These are phyloP conservation scores for Hericium coralloides DNA, from an alignment of 768 basidiomycete genomes.

Conservation along the genomic window DNA sequence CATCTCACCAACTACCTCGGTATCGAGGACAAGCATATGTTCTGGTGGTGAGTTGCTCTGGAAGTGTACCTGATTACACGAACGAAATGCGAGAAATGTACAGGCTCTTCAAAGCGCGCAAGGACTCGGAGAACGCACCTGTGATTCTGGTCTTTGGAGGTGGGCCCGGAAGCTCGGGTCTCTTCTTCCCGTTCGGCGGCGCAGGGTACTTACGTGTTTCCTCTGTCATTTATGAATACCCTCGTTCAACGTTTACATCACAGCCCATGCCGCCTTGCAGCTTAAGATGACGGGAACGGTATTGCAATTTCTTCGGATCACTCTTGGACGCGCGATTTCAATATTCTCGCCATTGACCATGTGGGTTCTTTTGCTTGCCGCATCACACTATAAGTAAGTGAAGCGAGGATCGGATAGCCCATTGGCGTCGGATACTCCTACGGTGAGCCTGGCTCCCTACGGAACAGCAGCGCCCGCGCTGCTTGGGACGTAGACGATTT, in stretches of 20 bases:
- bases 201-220: neutral
- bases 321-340: neutral
- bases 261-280: neutral
- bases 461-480: neutral
- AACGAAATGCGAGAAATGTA: neutral
- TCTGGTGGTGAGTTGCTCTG: neutral
- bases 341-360: neutral
- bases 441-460: neutral
- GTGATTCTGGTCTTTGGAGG: neutral
- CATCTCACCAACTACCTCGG: neutral
- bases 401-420: neutral
- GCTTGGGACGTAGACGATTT: neutral
- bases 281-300: neutral
- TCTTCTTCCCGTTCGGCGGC: neutral
- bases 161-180: neutral
- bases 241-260: too few species aligned
- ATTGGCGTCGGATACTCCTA: neutral
- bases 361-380: neutral
- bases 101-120: neutral
- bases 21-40: neutral
- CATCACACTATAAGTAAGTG: neutral
- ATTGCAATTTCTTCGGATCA: neutral
- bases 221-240: neutral
- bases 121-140: neutral
- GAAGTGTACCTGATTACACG: neutral